These are phyloP conservation scores for Coleophoma crateriformis DNA, from an alignment of 2,329 filamentous ascomycete species.

Conservation along the genomic window DNA sequence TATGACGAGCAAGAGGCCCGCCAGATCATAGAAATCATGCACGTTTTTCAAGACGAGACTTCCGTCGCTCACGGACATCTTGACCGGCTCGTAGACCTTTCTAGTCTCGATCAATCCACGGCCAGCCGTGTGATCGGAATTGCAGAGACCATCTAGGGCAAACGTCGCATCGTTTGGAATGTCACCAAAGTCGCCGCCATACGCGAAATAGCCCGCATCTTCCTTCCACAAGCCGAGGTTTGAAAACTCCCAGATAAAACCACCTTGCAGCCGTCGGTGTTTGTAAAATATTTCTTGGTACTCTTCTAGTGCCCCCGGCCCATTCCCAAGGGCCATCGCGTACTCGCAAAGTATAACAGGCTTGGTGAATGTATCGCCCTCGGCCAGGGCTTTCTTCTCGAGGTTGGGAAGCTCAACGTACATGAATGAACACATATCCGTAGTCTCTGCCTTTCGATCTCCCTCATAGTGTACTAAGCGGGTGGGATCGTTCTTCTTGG, in stretches of 20 bases:
- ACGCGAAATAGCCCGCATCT: slow-evolving; percentile 30
- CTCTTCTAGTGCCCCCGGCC: slow-evolving; percentile 60
- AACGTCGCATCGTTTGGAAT: slow-evolving; percentile 34
- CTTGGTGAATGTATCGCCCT: slow-evolving; percentile 28
- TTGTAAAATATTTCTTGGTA: slow-evolving; percentile 58
- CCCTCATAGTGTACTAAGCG: slow-evolving; percentile 5
- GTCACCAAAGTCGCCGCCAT: slow-evolving; percentile 37
- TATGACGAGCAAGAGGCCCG: too few relatives aligned
- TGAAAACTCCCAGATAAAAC: slow-evolving; percentile 44
- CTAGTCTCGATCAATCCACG: too few relatives aligned
- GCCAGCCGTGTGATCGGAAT: slow-evolving; percentile 29
- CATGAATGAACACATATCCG: slow-evolving; percentile 5
- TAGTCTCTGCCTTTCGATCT: not conserved
- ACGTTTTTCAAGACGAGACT: too few relatives aligned
- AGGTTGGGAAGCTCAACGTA: slow-evolving; percentile 1
- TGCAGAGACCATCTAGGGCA: slow-evolving; percentile 33
- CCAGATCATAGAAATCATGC: too few relatives aligned
- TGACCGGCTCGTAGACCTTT: too few relatives aligned
- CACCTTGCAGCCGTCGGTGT: slow-evolving; percentile 58
- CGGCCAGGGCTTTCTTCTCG: slow-evolving; percentile 2
- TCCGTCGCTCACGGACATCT: too few relatives aligned
- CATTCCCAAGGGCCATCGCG: slow-evolving; percentile 64
- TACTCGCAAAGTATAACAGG: slow-evolving; percentile 53
- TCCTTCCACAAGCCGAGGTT: slow-evolving; percentile 27
- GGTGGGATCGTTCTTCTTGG: slow-evolving; percentile 1